Percentiles rank a stretch among this genome's conserved stretches.
These are phyloP conservation scores for Lanmaoa rubissima DNA, from an alignment of 768 basidiomycete species.

Conservation along the genomic window DNA sequence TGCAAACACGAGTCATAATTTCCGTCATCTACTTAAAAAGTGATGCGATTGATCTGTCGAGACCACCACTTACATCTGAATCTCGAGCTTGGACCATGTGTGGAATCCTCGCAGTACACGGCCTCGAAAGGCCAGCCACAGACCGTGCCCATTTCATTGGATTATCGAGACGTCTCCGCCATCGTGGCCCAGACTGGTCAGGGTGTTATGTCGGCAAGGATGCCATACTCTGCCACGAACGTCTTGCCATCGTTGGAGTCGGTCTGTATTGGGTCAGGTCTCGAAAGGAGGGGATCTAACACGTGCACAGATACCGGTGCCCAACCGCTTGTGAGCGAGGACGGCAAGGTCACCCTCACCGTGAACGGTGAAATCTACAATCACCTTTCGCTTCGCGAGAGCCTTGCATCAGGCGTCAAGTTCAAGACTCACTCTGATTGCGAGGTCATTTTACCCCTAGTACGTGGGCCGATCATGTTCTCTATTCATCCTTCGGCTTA, in stretches of 20 bases:
- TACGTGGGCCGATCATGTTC: slow-evolving; percentile 35
- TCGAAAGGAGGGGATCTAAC: not conserved
- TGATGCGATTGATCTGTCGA: not conserved
- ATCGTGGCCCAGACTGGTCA: slow-evolving; percentile 98
- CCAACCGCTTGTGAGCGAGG: slow-evolving; percentile 87
- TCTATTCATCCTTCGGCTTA: not conserved
- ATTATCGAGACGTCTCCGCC: slow-evolving; percentile 84
- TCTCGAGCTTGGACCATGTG: slow-evolving; percentile 58
- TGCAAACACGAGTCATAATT: not conserved
- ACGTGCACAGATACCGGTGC: slow-evolving; percentile 80
- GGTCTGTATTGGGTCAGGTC: slow-evolving; percentile 49
- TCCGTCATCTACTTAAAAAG: not conserved
- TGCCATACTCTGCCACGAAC: slow-evolving; percentile 87
- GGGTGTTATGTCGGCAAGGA: slow-evolving; percentile 88
- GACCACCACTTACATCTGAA: not conserved
- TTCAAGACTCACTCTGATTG: slow-evolving; percentile 99
- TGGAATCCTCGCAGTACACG: slow-evolving; percentile 87
- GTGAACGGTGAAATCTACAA: slow-evolving; percentile 99
- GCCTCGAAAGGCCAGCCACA: slow-evolving; percentile 64
- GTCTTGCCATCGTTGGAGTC: slow-evolving; percentile 96
- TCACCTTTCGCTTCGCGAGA: slow-evolving; percentile 76
- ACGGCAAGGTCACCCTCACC: slow-evolving; percentile 78
- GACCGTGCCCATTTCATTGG: slow-evolving; percentile 78
- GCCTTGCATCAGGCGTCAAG: slow-evolving; percentile 58
- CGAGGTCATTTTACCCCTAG: slow-evolving; percentile 93